Percentiles rank a stretch among this genome's conserved stretches.
phyloP scores from a whole-genome alignment of 2,329 filamentous ascomycete genomes.

The Bretziella fagacearum region DNA sequence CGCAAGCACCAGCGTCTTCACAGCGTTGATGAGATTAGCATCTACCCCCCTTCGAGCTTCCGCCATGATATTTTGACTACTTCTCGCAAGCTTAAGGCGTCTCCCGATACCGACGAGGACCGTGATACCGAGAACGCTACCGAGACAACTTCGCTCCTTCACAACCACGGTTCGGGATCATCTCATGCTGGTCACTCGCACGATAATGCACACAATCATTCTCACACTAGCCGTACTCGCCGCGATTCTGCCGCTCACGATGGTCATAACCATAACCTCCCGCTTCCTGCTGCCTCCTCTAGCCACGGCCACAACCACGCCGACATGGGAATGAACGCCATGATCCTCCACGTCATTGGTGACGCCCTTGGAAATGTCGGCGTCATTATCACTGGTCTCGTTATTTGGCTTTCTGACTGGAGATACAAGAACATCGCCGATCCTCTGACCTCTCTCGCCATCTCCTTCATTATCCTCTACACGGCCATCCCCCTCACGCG shows the following conservation, averaged over 20 bases:
- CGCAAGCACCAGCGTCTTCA: constrained; percentile 33
- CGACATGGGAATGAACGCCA: constrained; percentile 90
- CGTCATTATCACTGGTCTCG: constrained; percentile 63
- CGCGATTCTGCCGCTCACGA: constrained; percentile 41
- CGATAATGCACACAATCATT: constrained; percentile 3
- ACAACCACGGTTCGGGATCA: constrained; percentile 23
- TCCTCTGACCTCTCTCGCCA: constrained; percentile 80
- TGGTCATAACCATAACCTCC: constrained; percentile 66
- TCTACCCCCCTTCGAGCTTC: constrained; percentile 81
- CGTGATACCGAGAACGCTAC: constrained; percentile 22
- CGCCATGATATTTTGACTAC: constrained; percentile 83
- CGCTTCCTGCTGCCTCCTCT: constrained; percentile 38
- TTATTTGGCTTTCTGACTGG: constrained; percentile 84
- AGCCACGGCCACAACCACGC: constrained; percentile 61
- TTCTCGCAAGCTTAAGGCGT: constrained; percentile 26
- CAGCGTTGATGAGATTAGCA: constrained; percentile 57
- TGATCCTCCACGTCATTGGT: constrained; percentile 60
- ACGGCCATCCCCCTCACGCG: constrained; percentile 65
- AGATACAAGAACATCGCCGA: constrained; percentile 75
- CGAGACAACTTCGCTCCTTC: constrained; percentile 33
- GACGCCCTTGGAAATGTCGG: constrained; percentile 77
- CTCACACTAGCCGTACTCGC: constrained; percentile 16
- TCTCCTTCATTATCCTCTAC: constrained; percentile 61
- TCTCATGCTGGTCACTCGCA: constrained; percentile 16
- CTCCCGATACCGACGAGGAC: constrained; percentile 28